Conservation (phyloP, 169 alveolate species). For the Plasmodium gallinaceum region DNA sequence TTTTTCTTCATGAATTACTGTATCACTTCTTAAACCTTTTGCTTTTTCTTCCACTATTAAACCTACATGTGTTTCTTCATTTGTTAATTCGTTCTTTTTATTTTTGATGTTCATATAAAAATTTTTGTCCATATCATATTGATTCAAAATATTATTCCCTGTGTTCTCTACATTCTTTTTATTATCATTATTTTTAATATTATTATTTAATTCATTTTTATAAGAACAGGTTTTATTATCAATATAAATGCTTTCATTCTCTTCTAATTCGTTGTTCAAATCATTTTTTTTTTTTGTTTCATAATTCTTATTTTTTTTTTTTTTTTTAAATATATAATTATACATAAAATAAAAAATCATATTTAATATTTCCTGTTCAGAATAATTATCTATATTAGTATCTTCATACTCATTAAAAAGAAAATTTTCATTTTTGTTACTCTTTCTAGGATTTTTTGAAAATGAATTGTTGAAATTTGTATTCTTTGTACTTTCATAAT, state of each 20-base stretch:
- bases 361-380: constrained; percentile 50
- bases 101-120: not conserved
- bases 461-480: not conserved
- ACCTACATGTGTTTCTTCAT: not conserved
- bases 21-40: not conserved
- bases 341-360: constrained; percentile 46
- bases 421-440: constrained; percentile 13
- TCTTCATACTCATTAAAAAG: not conserved
- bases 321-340: constrained; percentile 37
- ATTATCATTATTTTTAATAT: not conserved
- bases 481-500: not conserved
- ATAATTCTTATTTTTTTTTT: constrained; percentile 12
- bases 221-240: not conserved
- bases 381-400: constrained; percentile 15
- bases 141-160: not conserved
- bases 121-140: not conserved
- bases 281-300: constrained; percentile 13
- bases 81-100: not conserved
- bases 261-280: not conserved
- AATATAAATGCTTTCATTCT: not conserved
- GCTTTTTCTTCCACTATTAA: not conserved
- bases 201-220: not conserved
- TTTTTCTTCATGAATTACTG: too few species aligned
- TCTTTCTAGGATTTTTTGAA: not conserved
- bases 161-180: not conserved